Evolutionary conservation across 257 asterid genomes (phyloP).

Genomic region (Nicotiana tomentosiformis): DNA sequence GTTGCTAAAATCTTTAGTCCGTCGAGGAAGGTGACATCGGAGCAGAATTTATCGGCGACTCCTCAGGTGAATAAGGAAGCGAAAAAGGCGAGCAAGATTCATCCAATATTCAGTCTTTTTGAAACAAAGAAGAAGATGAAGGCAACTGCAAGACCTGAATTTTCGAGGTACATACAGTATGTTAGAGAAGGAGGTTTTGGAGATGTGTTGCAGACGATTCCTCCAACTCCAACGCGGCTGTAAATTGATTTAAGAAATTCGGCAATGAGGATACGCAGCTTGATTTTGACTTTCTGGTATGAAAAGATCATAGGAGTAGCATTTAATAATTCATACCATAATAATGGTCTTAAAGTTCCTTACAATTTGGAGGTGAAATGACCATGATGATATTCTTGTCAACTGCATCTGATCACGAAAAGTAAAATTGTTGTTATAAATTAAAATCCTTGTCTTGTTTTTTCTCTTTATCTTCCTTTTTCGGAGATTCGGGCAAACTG

Average conservation of each 20-base stretch:
- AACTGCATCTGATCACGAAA: not conserved
- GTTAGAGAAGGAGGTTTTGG: constrained; percentile 47
- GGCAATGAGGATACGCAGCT: not conserved
- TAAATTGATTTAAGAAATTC: not conserved
- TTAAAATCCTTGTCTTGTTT: not conserved
- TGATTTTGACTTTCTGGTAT: not conserved
- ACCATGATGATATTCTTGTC: not conserved
- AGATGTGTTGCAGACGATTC: constrained; percentile 31
- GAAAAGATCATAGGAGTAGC: not conserved
- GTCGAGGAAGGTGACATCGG: not conserved
- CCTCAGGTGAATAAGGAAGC: constrained; percentile 5
- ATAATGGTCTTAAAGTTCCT: not conserved
- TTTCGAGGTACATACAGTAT: constrained; percentile 69
- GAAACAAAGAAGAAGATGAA: constrained; percentile 34
- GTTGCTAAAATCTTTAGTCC: not conserved
- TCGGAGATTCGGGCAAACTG: not conserved
- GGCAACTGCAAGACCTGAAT: constrained; percentile 63
- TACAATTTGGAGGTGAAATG: not conserved
- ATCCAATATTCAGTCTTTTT: constrained; percentile 19
- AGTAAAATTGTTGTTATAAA: not conserved
- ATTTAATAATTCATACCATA: not conserved
- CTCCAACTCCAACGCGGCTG: constrained; percentile 7
- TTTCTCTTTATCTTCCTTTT: not conserved
- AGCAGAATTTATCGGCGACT: not conserved
- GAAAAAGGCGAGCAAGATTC: constrained; percentile 12